Conservation (phyloP, 2,329 filamentous ascomycete species). For the Furcasterigmium furcatum region DNA sequence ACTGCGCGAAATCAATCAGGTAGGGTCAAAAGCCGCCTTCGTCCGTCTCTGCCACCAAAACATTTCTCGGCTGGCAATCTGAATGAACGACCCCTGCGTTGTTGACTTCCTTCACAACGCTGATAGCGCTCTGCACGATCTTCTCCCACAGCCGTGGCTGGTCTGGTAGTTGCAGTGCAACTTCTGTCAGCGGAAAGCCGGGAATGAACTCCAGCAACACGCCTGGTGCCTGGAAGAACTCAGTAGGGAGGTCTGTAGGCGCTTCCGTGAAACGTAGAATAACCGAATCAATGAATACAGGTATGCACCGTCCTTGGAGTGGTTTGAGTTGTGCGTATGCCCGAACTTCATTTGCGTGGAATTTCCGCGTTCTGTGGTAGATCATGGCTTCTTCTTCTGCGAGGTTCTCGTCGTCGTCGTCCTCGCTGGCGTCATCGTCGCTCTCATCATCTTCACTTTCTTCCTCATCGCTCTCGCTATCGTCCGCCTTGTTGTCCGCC, state of each 20-base stretch:
- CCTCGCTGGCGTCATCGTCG: too few relatives aligned
- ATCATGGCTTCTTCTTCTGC: slow-evolving; percentile 8
- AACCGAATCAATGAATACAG: slow-evolving; percentile 6
- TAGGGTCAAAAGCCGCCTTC: slow-evolving; percentile 3
- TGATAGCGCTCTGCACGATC: too few relatives aligned
- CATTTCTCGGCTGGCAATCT: slow-evolving; percentile 8
- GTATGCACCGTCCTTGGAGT: slow-evolving; percentile 7
- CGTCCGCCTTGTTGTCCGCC: slow-evolving; percentile 1
- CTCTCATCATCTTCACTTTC: too few relatives aligned
- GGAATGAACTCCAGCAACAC: slow-evolving; percentile 6
- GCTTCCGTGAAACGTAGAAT: slow-evolving; percentile 1
- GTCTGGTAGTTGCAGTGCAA: slow-evolving; percentile 3
- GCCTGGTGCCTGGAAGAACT: neutral
- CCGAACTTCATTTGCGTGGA: slow-evolving; percentile 6
- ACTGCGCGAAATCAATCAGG: slow-evolving; percentile 10
- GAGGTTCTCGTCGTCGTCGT: slow-evolving; percentile 2
- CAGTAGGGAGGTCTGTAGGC: slow-evolving; percentile 5
- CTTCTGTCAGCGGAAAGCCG: slow-evolving; percentile 6
- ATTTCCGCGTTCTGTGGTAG: slow-evolving; percentile 3
- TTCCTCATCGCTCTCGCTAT: neutral
- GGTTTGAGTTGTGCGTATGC: slow-evolving; percentile 6
- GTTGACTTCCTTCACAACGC: slow-evolving; percentile 4
- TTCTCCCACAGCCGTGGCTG: too few relatives aligned
- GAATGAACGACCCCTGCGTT: slow-evolving; percentile 6
- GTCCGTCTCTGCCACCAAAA: slow-evolving; percentile 4